These are phyloP conservation scores for Brassica carinata DNA, from an alignment of 345 rosid species.

Conservation along the genomic window DNA sequence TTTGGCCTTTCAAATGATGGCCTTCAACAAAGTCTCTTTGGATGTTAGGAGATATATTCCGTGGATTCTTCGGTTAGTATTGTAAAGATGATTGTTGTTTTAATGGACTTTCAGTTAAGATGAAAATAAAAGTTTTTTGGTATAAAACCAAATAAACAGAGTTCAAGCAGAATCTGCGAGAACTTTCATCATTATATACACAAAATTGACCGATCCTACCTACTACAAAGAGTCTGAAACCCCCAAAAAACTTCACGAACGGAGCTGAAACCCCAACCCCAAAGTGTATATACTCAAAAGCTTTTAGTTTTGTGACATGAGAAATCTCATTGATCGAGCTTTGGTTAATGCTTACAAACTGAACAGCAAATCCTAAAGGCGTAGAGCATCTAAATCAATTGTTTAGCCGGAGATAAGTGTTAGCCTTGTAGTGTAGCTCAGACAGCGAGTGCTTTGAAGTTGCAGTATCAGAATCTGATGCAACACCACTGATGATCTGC, in stretches of 20 bases:
- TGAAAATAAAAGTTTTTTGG: background rate
- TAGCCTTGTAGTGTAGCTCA: conserved; percentile 56
- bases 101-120: background rate
- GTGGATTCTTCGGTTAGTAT: no score
- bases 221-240: background rate
- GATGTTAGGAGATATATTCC: no score
- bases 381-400: conserved; percentile 17
- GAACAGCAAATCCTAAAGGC: no score
- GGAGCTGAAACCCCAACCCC: background rate
- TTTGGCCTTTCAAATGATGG: no score
- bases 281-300: background rate
- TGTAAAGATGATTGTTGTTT: background rate
- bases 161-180: background rate
- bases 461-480: conserved; percentile 22
- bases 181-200: background rate
- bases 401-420: conserved; percentile 41
- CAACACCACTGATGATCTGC: conserved; percentile 41
- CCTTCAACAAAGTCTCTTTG: no score
- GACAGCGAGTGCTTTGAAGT: conserved; percentile 36
- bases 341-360: background rate
- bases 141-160: background rate
- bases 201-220: background rate
- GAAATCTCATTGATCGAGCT: conserved; percentile 6
- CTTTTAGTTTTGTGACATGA: conserved; percentile 1
- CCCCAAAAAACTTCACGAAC: background rate